Conservation (phyloP, 768 basidiomycete species). For the Pleurotus tuber-regium region DNA sequence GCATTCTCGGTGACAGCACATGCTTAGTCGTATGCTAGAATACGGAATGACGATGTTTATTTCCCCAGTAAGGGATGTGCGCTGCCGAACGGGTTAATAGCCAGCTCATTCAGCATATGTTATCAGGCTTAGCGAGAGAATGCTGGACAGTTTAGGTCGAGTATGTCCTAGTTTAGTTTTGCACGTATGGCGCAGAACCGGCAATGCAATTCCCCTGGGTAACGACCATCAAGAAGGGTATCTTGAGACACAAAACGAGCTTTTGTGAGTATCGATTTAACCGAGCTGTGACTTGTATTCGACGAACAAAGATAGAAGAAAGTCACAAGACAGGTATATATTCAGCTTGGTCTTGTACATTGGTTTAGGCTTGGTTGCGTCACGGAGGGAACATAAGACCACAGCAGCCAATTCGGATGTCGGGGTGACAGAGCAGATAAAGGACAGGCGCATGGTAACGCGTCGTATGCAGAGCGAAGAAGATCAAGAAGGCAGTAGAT, state of each 20-base stretch:
- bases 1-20: conserved; percentile 5
- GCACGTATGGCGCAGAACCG: not conserved
- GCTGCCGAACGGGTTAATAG: not conserved
- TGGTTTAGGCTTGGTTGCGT: not conserved
- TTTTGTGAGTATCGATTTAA: conserved; percentile 23
- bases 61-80: not conserved
- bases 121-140: not conserved
- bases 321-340: conserved; percentile 18
- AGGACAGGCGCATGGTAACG: conserved; percentile 1
- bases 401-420: not conserved
- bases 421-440: not conserved
- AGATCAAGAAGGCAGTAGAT: not conserved
- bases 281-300: conserved; percentile 17
- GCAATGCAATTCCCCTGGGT: not conserved
- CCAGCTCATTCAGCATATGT: not conserved
- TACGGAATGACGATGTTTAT: not conserved
- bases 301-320: conserved; percentile 27
- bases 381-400: not conserved
- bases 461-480: not conserved
- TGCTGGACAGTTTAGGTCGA: not conserved
- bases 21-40: not conserved
- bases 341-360: not conserved
- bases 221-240: conserved; percentile 1
- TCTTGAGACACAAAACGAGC: conserved; percentile 30
- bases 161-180: not conserved